Conservation (phyloP, 2,329 filamentous ascomycete species). For the Calonectria hongkongensis region DNA sequence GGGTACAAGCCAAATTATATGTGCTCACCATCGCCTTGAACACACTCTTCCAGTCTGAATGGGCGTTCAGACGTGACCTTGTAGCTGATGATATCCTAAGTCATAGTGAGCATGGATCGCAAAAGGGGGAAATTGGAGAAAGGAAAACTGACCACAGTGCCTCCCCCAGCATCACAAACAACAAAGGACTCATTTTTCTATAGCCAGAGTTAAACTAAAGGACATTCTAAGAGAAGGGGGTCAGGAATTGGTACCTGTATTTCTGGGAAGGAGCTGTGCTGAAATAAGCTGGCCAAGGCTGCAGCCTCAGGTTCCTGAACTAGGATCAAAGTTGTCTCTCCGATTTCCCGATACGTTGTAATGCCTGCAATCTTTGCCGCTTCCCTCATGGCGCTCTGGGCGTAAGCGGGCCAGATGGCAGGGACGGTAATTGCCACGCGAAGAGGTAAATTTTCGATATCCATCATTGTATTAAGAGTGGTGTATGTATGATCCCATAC, state of each 20-base stretch:
- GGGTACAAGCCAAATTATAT: no score
- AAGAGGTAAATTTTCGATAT: conserved; percentile 30
- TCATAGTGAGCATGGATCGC: neutral
- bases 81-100: conserved; percentile 36
- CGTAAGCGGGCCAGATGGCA: conserved; percentile 37
- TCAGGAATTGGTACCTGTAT: conserved; percentile 6
- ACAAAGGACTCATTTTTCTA: conserved; percentile 33
- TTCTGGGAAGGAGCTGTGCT: conserved; percentile 23
- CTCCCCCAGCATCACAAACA: conserved; percentile 36
- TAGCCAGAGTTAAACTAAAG: neutral
- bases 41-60: conserved; percentile 29
- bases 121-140: neutral
- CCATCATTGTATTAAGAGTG: conserved; percentile 5
- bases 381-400: conserved; percentile 26
- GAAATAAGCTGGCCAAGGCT: conserved; percentile 24
- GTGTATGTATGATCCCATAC: conserved; percentile 38
- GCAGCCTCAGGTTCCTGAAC: conserved; percentile 39
- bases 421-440: conserved; percentile 36
- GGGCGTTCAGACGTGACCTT: conserved; percentile 21
- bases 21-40: conserved; percentile 24
- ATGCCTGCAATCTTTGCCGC: conserved; percentile 36
- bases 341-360: conserved; percentile 9
- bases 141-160: conserved; percentile 21
- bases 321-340: conserved; percentile 24
- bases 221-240: neutral